Percentiles rank a stretch among this genome's conserved stretches.
Evolutionary conservation across 2,329 filamentous ascomycete species (phyloP).

Genomic region (Ophiostoma sp.): DNA sequence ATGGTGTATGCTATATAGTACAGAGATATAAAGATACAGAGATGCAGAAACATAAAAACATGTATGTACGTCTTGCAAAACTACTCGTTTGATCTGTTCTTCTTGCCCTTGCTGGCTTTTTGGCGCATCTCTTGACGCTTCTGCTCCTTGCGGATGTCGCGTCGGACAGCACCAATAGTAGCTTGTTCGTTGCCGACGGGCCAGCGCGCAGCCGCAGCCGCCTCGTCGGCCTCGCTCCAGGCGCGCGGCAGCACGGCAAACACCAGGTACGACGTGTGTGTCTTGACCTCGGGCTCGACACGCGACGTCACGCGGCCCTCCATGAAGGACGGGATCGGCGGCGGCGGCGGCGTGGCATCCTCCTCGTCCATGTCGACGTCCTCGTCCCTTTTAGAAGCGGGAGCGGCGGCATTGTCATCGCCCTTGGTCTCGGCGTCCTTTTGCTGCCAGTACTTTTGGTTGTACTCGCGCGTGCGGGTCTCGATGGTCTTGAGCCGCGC

Average conservation of each 20-base stretch:
- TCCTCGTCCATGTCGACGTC: conserved; percentile 25
- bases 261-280: conserved; percentile 93
- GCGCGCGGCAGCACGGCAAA: conserved; percentile 85
- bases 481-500: conserved; percentile 68
- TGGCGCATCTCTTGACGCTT: conserved; percentile 44
- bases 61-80: too few relatives aligned
- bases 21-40: not conserved
- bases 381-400: not conserved
- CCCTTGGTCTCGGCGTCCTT: conserved; percentile 7
- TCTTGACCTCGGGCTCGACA: conserved; percentile 84
- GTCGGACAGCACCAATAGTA: conserved; percentile 50
- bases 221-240: conserved; percentile 81
- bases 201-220: conserved; percentile 58
- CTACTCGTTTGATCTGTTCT: not conserved
- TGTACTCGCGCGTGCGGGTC: conserved; percentile 58
- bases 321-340: conserved; percentile 54
- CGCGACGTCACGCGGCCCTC: conserved; percentile 74
- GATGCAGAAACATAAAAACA: not conserved
- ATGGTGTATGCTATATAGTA: not conserved
- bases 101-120: conserved; percentile 10
- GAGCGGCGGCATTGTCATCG: conserved; percentile 27
- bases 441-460: conserved; percentile 29
- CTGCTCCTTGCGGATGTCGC: conserved; percentile 51
- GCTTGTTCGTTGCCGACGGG: conserved; percentile 51
- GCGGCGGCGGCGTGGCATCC: conserved; percentile 20